Base-by-base conservation (phyloP, 345 rosid species). In the Raphanus raphanistrum region DNA sequence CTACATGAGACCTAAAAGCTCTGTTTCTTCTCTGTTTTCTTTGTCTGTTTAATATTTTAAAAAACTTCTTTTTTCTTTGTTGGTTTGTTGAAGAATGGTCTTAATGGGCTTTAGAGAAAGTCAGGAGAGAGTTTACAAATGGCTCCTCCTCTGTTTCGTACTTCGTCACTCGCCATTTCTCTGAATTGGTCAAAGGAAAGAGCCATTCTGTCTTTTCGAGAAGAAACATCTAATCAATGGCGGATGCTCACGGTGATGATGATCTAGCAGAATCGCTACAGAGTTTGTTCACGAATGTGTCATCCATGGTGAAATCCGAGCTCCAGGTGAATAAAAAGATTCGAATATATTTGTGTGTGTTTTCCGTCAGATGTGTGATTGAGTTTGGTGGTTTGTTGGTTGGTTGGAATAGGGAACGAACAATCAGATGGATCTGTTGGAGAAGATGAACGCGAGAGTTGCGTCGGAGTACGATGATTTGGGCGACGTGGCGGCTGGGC, bases 401-500 rank as follows among this genome's bases (percentile, higher is more conserved):
- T 1, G 58, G 2, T 48, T 36, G 4, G 59, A 31, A 25, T 27
- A 95, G 94, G 96, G 97, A 60, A 87, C 96, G 72, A 91, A 73
- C 70, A 89, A 82, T 75, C 78, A 80, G 26, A 71, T 92, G 66
- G 94, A 91, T 75, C 85, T 95, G 1, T 41, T 92, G 86, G 94
- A 88, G 91, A 91, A 90, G 86, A 91, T 92, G 99, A 91, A 95
- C 61, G 38, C 64, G 68, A 91, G 85, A 78, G 91, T 95, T 43
- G 82, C 87, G 0, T 81, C 90, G 29, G 97, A 95, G 82, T 95
- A 89, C 79, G 70, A 82, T 5, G 92, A 87, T 28, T 82, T 90
- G 6, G 98, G 92, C 8, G 97, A 90, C 64, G 91, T 95, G 70
- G 92, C 93, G 11, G 80, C 93, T 0, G 96, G 97, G 67, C 71